These are phyloP conservation scores for Vickermania spadyakhi DNA, from an alignment of 208 protist genomes.

Conservation along the genomic window DNA sequence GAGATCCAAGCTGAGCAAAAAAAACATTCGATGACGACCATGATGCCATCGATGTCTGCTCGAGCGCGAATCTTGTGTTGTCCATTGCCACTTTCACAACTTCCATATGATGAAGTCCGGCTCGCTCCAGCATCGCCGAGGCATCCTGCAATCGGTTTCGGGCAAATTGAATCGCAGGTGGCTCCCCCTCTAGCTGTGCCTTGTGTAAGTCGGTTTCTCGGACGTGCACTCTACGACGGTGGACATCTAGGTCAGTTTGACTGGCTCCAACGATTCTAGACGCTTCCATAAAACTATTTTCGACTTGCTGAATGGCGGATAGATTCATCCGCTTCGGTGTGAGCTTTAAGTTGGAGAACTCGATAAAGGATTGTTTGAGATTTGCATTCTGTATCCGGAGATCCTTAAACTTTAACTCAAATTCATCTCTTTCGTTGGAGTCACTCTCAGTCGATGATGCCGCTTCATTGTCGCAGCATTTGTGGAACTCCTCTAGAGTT, in stretches of 20 bases:
- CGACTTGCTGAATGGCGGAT: conserved; percentile 21
- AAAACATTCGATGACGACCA: conserved; percentile 64
- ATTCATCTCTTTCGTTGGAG: conserved; percentile 9
- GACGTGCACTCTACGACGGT: conserved; percentile 33
- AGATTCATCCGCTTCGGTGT: conserved; percentile 28
- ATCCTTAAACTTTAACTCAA: conserved; percentile 14
- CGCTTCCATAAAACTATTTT: conserved; percentile 18
- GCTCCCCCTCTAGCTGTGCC: conserved; percentile 1
- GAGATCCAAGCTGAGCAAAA: conserved; percentile 35
- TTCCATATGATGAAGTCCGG: conserved; percentile 24
- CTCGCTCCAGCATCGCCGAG: conserved; percentile 13
- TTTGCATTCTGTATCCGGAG: conserved; percentile 17
- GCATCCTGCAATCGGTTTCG: conserved; percentile 20
- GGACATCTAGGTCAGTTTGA: conserved; percentile 41
- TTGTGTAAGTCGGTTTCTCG: conserved; percentile 13
- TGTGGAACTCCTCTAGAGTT: conserved; percentile 32
- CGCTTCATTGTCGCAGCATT: conserved; percentile 41
- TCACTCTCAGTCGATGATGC: conserved; percentile 12
- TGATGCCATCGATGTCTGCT: conserved; percentile 59
- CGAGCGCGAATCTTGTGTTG: conserved; percentile 36
- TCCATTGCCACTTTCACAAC: conserved; percentile 28
- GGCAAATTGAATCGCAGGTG: conserved; percentile 3
- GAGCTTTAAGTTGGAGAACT: conserved; percentile 16
- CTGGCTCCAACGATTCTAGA: conserved; percentile 17
- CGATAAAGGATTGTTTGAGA: conserved; percentile 13